A percentile compares a stretch with the other conserved stretches of the same genome.
These are phyloP conservation scores for Globisporangium middletonii DNA, from an alignment of 352 stramenopile genomes.

Conservation along the genomic window DNA sequence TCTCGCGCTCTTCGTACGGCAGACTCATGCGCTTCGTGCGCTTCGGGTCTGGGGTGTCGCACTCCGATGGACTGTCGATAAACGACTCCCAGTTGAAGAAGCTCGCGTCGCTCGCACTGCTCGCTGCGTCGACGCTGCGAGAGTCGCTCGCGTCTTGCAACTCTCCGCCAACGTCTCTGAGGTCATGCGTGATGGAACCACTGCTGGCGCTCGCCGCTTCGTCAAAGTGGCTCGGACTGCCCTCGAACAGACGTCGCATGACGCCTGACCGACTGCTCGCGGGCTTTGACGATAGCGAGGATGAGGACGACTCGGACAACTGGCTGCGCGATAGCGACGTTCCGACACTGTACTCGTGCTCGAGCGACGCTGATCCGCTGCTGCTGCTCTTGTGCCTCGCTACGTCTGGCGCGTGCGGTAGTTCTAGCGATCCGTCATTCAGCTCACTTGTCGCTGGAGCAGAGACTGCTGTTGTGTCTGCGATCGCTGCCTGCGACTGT, in stretches of 20 bases:
- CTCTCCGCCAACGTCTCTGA: too few species aligned
- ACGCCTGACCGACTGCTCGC: neutral
- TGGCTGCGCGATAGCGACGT: constrained; percentile 58
- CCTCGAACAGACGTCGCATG: constrained; percentile 4
- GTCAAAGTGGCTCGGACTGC: neutral
- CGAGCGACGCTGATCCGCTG: constrained; percentile 22
- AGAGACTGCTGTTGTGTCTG: neutral
- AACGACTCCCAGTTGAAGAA: constrained; percentile 62
- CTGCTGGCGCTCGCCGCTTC: neutral
- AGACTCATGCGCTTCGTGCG: constrained; percentile 10
- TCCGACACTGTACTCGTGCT: constrained; percentile 20
- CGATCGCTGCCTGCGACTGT: neutral
- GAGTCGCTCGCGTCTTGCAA: neutral
- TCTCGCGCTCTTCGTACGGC: neutral
- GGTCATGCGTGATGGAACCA: neutral
- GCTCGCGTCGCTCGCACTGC: constrained; percentile 9
- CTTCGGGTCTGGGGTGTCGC: constrained; percentile 21
- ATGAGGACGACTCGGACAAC: constrained; percentile 30
- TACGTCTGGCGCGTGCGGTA: neutral
- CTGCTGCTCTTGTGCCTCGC: constrained; percentile 18
- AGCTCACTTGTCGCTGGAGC: neutral
- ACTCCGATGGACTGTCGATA: constrained; percentile 46
- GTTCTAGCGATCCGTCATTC: too few species aligned
- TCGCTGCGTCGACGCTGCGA: constrained; percentile 9
- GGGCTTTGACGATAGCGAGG: neutral